These are phyloP conservation scores for Diospyros kaki DNA, from an alignment of 148 eudicot species.

Conservation along the genomic window DNA sequence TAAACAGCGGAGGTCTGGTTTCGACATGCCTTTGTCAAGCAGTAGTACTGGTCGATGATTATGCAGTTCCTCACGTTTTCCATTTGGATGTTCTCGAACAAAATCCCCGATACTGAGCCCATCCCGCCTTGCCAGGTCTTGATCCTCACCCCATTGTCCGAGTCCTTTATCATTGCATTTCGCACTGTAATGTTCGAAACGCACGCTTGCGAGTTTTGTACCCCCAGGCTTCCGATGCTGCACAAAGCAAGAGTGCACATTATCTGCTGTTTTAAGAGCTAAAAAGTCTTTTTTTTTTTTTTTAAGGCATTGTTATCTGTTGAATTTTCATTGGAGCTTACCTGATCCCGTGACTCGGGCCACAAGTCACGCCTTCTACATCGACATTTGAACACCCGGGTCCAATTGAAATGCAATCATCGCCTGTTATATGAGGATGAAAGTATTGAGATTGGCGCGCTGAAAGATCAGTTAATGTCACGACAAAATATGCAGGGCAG, in stretches of 20 bases:
- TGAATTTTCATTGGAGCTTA: slow-evolving; percentile 12
- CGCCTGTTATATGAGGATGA: slow-evolving; percentile 41
- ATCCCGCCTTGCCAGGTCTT: slow-evolving; percentile 99
- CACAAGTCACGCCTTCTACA: slow-evolving; percentile 76
- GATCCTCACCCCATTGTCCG: slow-evolving; percentile 89
- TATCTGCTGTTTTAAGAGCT: too few species aligned
- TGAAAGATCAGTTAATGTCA: too few species aligned
- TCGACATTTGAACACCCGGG: slow-evolving; percentile 78
- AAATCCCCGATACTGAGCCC: slow-evolving; percentile 65
- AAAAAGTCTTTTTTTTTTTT: too few species aligned
- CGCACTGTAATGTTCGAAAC: slow-evolving; percentile 82
- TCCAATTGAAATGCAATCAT: slow-evolving; percentile 96
- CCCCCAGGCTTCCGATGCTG: slow-evolving; percentile 94
- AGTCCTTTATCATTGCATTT: slow-evolving; percentile 61
- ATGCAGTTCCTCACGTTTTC: slow-evolving; percentile 83
- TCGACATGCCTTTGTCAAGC: slow-evolving; percentile 62
- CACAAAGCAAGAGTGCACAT: not conserved
- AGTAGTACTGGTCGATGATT: slow-evolving; percentile 86
- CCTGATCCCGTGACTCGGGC: slow-evolving; percentile 97
- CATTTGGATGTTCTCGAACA: slow-evolving; percentile 77
- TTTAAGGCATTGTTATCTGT: too few species aligned
- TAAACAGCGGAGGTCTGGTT: slow-evolving; percentile 86
- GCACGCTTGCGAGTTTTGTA: slow-evolving; percentile 75
- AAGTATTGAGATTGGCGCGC: too few species aligned
- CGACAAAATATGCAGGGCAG: not conserved